Percentiles rank a stretch among this genome's conserved stretches.
phyloP scores from a whole-genome alignment of 768 basidiomycete genomes.

The Leucocoprinus leucothites region DNA sequence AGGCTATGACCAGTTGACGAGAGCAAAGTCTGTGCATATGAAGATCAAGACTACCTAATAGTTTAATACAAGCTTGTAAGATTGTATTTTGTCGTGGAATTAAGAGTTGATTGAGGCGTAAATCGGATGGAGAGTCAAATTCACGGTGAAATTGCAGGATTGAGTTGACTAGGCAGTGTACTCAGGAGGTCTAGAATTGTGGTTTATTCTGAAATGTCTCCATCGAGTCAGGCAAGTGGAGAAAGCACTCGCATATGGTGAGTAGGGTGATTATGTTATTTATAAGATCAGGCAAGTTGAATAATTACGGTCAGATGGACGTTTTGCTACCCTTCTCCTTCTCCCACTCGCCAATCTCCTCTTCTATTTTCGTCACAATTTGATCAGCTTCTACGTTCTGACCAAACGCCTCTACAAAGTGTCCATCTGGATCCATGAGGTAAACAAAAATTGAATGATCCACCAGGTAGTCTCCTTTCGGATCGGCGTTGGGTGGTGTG shows the following conservation, averaged over 20 bases:
- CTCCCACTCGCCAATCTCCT: constrained; percentile 43
- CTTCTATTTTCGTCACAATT: constrained; percentile 58
- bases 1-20: constrained; percentile 87
- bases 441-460: constrained; percentile 98
- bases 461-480: constrained; percentile 92
- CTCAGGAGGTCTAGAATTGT: too few relatives aligned
- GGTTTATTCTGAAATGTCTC: too few relatives aligned
- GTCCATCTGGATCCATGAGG: constrained; percentile 92
- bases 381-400: constrained; percentile 71
- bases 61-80: neutral
- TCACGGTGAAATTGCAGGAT: too few relatives aligned
- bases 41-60: constrained; percentile 56
- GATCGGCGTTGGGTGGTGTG: constrained; percentile 84
- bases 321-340: constrained; percentile 34
- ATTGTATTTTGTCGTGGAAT: neutral
- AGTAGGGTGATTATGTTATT: neutral
- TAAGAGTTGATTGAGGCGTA: too few relatives aligned
- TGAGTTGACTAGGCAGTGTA: too few relatives aligned
- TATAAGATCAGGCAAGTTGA: neutral
- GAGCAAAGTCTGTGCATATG: constrained; percentile 80
- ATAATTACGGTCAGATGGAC: constrained; percentile 7
- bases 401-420: constrained; percentile 96
- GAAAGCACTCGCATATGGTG: too few relatives aligned
- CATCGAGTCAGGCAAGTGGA: neutral
- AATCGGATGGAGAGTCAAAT: too few relatives aligned